Percentiles rank a stretch among this genome's conserved stretches.
Evolutionary conservation across 305 asterid species (phyloP).

Genomic region (Solanum hybrid): DNA sequence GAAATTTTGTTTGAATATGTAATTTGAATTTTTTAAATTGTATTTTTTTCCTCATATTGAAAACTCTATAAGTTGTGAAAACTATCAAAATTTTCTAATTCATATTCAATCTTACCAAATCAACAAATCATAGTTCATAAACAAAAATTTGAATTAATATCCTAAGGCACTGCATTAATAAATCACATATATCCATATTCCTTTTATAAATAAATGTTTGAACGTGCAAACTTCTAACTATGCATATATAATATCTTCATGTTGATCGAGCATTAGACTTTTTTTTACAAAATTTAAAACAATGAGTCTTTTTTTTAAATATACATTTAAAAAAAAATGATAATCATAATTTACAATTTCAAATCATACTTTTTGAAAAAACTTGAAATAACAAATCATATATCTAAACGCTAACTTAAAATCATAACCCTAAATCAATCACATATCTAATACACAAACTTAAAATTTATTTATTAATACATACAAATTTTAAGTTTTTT

Average conservation of each 20-base stretch:
- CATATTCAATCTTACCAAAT: background rate
- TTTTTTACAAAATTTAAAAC: background rate
- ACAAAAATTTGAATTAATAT: background rate
- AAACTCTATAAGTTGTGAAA: too few relatives aligned
- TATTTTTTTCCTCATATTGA: background rate
- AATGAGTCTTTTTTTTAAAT: too few relatives aligned
- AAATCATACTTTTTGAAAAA: background rate
- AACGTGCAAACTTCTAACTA: background rate
- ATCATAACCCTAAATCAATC: background rate
- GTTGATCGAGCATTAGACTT: accelerated
- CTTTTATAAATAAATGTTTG: too few relatives aligned
- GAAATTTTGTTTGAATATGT: background rate
- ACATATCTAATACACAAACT: background rate
- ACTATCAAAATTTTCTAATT: background rate
- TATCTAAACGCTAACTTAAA: background rate
- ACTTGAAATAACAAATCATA: background rate
- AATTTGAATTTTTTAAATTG: too few relatives aligned
- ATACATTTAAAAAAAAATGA: background rate
- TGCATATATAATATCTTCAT: background rate
- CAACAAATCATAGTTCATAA: background rate
- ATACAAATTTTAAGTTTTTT: background rate
- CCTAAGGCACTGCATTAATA: background rate
- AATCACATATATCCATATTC: too few relatives aligned
- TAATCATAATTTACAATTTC: background rate
- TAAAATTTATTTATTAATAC: background rate